phyloP scores from a whole-genome alignment of 495 filamentous ascomycete genomes.

The Apodospora peruviana region DNA sequence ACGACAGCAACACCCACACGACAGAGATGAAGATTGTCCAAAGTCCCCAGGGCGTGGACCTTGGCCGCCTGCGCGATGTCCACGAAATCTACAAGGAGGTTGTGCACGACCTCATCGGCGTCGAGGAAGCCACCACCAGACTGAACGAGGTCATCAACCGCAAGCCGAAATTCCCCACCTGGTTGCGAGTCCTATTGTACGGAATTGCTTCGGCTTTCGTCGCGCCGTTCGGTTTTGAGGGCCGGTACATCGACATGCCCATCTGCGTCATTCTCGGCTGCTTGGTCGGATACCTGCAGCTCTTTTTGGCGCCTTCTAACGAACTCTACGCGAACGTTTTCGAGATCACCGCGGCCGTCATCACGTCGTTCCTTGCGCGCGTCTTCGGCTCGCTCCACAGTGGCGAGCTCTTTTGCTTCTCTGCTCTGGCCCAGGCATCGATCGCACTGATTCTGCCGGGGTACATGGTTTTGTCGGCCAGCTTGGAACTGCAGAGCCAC shows the following conservation, averaged over 20 bases:
- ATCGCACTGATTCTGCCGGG: slow-evolving; percentile 92
- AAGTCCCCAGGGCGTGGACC: slow-evolving; percentile 68
- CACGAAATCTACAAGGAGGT: slow-evolving; percentile 93
- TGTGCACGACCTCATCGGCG: slow-evolving; percentile 78
- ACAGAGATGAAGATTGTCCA: slow-evolving; percentile 89
- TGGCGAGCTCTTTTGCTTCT: slow-evolving; percentile 80
- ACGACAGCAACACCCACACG: slow-evolving; percentile 82
- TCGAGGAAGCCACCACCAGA: slow-evolving; percentile 72
- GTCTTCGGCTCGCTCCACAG: slow-evolving; percentile 78
- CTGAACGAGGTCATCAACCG: slow-evolving; percentile 61
- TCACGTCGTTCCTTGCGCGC: slow-evolving; percentile 85
- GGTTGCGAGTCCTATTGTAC: slow-evolving; percentile 75
- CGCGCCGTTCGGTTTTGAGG: slow-evolving; percentile 90
- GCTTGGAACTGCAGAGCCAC: slow-evolving; percentile 80
- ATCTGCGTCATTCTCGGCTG: slow-evolving; percentile 81
- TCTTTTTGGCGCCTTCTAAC: slow-evolving; percentile 71
- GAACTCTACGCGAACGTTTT: slow-evolving; percentile 85
- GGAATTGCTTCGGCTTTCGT: slow-evolving; percentile 71
- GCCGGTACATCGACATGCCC: slow-evolving; percentile 81
- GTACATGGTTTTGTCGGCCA: slow-evolving; percentile 60
- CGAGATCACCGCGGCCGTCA: slow-evolving; percentile 78
- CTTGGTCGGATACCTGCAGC: slow-evolving; percentile 74
- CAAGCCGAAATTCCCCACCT: slow-evolving; percentile 58
- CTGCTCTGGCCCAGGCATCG: slow-evolving; percentile 80
- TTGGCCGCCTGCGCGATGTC: slow-evolving; percentile 76